phyloP scores from a whole-genome alignment of 148 eudicot genomes.

The Polygonum aviculare region DNA sequence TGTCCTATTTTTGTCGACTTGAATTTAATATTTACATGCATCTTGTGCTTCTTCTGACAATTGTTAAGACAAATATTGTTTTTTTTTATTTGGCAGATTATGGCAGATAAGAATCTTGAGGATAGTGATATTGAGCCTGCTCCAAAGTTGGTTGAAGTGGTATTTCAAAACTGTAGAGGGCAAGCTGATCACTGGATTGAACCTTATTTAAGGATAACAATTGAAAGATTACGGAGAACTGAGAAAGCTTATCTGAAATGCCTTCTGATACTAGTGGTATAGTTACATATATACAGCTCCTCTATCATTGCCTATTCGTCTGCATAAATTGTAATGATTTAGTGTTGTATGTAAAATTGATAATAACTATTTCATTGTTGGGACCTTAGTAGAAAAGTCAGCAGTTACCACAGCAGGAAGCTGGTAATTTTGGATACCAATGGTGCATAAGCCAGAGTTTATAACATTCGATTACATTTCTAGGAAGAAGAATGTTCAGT shows the following conservation, averaged over 20 bases:
- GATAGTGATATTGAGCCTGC: constrained; percentile 98
- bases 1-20: not conserved
- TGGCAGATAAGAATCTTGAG: constrained; percentile 87
- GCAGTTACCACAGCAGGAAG: not conserved
- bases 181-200: constrained; percentile 98
- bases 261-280: constrained; percentile 89
- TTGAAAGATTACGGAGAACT: constrained; percentile 72
- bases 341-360: not conserved
- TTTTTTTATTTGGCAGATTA: constrained; percentile 33
- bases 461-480: not conserved
- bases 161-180: constrained; percentile 86
- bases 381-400: not conserved
- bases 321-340: not conserved
- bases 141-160: constrained; percentile 94
- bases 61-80: not conserved
- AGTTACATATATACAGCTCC: not conserved
- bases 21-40: not conserved
- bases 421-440: not conserved
- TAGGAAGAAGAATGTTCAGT: not conserved
- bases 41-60: not conserved
- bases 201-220: constrained; percentile 67
- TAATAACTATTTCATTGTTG: not conserved
- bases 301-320: not conserved
- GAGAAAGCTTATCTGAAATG: constrained; percentile 74
- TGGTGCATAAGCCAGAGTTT: not conserved